These are phyloP conservation scores for Gentiana straminea DNA, from an alignment of 257 asterid species.

Conservation along the genomic window DNA sequence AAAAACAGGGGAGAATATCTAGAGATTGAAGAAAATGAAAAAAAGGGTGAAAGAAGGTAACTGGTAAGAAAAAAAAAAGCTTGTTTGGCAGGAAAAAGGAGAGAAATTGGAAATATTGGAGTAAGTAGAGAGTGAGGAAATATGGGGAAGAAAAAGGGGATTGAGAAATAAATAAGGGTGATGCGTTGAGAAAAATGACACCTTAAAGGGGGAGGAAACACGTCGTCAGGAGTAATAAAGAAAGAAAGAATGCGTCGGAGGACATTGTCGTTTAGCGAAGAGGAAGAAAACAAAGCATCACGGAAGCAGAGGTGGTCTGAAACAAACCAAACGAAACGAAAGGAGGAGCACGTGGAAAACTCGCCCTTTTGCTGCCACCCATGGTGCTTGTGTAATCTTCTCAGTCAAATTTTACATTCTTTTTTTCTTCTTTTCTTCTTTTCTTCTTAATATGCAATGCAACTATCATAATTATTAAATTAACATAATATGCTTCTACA, in stretches of 20 bases:
- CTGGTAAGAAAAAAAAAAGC: neutral
- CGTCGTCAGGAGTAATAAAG: neutral
- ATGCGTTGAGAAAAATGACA: neutral
- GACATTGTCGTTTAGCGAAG: neutral
- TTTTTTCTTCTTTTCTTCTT: too few relatives aligned
- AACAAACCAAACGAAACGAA: slow-evolving; percentile 13
- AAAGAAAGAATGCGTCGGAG: neutral
- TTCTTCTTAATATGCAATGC: too few relatives aligned
- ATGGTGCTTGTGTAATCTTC: too few relatives aligned
- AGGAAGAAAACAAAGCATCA: slow-evolving; percentile 1
- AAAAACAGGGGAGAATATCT: slow-evolving; percentile 8
- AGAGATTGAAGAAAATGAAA: slow-evolving; percentile 1
- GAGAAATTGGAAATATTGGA: neutral
- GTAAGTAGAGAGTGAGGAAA: too few relatives aligned
- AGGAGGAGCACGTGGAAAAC: too few relatives aligned
- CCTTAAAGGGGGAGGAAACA: neutral
- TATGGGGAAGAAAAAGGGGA: neutral
- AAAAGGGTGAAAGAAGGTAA: neutral
- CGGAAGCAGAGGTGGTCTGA: slow-evolving; percentile 6
- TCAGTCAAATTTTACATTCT: too few relatives aligned
- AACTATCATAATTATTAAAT: too few relatives aligned
- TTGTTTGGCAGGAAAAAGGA: neutral
- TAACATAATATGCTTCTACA: too few relatives aligned
- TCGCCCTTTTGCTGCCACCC: too few relatives aligned
- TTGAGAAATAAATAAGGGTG: neutral